Conservation (phyloP, 345 rosid species). For the Lagerstroemia speciosa region DNA sequence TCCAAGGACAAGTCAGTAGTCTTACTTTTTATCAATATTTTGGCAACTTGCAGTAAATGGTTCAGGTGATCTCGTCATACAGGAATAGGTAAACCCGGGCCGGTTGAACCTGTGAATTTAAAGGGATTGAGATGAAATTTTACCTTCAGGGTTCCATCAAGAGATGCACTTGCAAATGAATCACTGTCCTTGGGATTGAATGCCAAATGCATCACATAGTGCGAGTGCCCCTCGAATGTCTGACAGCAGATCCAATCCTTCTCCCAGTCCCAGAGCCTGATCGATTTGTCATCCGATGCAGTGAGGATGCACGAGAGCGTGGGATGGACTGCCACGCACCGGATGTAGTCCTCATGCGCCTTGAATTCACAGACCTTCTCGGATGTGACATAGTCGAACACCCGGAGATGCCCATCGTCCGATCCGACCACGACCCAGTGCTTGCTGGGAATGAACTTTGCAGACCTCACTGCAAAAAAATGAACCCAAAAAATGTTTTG, state of each 20-base stretch:
- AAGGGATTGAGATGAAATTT: not conserved
- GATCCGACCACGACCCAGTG: constrained; percentile 27
- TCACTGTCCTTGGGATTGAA: constrained; percentile 17
- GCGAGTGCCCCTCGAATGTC: constrained; percentile 29
- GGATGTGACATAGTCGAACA: constrained; percentile 18
- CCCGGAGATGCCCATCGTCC: constrained; percentile 26
- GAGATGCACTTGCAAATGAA: constrained; percentile 28
- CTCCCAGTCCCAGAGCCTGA: constrained; percentile 44
- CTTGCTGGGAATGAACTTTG: constrained; percentile 29
- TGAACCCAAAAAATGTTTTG: not conserved
- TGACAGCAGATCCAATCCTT: constrained; percentile 27
- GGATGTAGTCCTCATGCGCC: constrained; percentile 28
- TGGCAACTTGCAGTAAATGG: not conserved
- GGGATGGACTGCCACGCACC: constrained; percentile 24
- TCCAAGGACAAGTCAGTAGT: not conserved
- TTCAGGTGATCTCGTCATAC: not conserved
- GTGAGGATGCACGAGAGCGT: constrained; percentile 23
- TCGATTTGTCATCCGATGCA: constrained; percentile 22
- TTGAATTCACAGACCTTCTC: constrained; percentile 29
- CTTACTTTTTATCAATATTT: not conserved
- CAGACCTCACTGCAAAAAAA: constrained; percentile 24
- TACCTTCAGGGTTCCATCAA: constrained; percentile 28
- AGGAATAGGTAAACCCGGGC: no score
- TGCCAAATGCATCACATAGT: constrained; percentile 29
- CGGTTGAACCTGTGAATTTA: not conserved